phyloP scores from a whole-genome alignment of 108 stramenopile genomes.

The Nitzschia sp. region DNA sequence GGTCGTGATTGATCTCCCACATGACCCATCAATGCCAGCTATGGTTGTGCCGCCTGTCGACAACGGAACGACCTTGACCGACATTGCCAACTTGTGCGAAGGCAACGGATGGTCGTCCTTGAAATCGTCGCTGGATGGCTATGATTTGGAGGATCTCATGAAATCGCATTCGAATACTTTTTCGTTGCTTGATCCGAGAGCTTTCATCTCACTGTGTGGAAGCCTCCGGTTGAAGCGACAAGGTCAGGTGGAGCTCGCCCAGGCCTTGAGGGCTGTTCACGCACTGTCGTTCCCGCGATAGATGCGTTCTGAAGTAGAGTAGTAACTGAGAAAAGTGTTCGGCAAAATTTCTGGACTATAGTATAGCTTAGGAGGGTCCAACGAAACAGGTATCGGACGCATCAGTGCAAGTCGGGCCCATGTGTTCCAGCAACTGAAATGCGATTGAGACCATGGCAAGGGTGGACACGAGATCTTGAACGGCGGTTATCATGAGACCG shows the following conservation, averaged over 20 bases:
- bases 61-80: neutral
- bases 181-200: neutral
- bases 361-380: neutral
- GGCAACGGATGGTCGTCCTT: neutral
- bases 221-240: neutral
- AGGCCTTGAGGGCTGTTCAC: neutral
- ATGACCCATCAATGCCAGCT: slow-evolving; percentile 18
- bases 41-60: slow-evolving; percentile 23
- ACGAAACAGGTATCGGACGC: slow-evolving; percentile 49
- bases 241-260: neutral
- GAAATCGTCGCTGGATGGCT: neutral
- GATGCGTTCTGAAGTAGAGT: too few relatives aligned
- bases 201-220: neutral
- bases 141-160: neutral
- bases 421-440: slow-evolving; percentile 46
- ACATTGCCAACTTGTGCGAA: neutral
- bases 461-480: slow-evolving; percentile 69
- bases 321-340: too few relatives aligned
- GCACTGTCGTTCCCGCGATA: neutral
- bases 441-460: slow-evolving; percentile 67
- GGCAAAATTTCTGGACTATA: too few relatives aligned
- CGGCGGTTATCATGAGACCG: slow-evolving; percentile 62
- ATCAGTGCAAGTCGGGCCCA: slow-evolving; percentile 53
- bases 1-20: slow-evolving; percentile 42
- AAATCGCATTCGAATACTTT: neutral